Percentiles rank a stretch among this genome's conserved stretches.
Conservation (phyloP, 306 rosid species). For the Fragaria nilgerrensis region DNA sequence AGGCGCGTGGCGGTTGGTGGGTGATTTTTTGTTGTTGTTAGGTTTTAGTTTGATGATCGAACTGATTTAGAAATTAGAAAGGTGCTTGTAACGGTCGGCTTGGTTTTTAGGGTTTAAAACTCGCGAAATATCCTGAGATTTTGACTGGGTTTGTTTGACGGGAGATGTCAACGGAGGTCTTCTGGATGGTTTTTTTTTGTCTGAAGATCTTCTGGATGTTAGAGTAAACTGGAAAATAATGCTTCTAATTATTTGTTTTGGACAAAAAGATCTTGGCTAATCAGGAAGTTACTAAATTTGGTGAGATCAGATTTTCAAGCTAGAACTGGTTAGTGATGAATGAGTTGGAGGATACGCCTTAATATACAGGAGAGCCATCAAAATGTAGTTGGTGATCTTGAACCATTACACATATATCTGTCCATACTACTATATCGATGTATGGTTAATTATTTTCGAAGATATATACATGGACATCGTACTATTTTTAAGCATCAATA, state of each 20-base stretch:
- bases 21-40: neutral
- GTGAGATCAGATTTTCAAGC: neutral
- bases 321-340: neutral
- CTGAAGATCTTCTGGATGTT: too few species aligned
- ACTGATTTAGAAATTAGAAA: constrained; percentile 5
- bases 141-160: neutral
- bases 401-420: too few species aligned
- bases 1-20: neutral
- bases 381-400: neutral
- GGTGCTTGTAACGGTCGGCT: constrained; percentile 32
- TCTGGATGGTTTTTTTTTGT: neutral
- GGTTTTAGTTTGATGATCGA: neutral
- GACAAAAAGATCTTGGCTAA: neutral
- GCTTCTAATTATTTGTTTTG: neutral
- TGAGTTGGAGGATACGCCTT: neutral
- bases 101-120: neutral
- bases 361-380: neutral
- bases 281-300: neutral
- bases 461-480: neutral
- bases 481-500: neutral
- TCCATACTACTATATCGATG: too few species aligned
- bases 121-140: constrained; percentile 1
- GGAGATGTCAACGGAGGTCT: neutral
- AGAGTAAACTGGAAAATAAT: neutral
- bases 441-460: too few species aligned